A percentile compares a stretch with the other conserved stretches of the same genome.
phyloP scores from a whole-genome alignment of 2,329 filamentous ascomycete genomes.

The Leptographium procerum region DNA sequence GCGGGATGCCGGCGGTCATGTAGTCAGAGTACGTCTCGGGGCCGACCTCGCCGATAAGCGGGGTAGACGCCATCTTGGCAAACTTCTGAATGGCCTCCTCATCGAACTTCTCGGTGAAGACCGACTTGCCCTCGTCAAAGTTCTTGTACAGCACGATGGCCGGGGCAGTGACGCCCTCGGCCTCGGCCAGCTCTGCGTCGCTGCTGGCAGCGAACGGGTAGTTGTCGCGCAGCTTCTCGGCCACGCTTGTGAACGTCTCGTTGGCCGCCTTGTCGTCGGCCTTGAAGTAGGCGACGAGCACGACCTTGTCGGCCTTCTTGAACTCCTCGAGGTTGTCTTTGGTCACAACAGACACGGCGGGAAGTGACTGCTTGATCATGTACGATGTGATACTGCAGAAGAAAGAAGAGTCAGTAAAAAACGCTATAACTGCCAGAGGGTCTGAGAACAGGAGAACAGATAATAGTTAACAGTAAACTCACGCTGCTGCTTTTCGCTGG shows the following conservation, averaged over 20 bases:
- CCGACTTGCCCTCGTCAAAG: conserved; percentile 91
- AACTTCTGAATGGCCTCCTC: conserved; percentile 71
- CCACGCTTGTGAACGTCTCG: conserved; percentile 66
- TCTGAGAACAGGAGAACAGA: background rate
- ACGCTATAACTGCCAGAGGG: background rate
- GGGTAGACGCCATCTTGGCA: conserved; percentile 73
- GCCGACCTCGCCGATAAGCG: conserved; percentile 88
- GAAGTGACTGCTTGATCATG: conserved; percentile 97
- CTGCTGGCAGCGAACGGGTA: conserved; percentile 86
- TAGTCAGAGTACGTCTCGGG: conserved; percentile 94
- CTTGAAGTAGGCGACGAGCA: conserved; percentile 79
- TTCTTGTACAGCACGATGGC: conserved; percentile 91
- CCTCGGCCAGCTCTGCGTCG: conserved; percentile 75
- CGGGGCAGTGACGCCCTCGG: conserved; percentile 79
- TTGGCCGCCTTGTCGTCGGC: conserved; percentile 74
- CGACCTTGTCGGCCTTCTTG: conserved; percentile 96
- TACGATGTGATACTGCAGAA: conserved; percentile 55
- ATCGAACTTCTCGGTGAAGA: conserved; percentile 73
- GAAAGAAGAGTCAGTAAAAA: background rate
- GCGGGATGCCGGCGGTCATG: conserved; percentile 83
- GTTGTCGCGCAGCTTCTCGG: conserved; percentile 70
- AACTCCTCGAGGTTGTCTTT: conserved; percentile 84
- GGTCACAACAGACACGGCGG: conserved; percentile 74
- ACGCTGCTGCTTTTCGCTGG: conserved; percentile 74
- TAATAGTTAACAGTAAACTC: conserved; percentile 22